phyloP scores from a whole-genome alignment of 768 basidiomycete species.

The Terana coerulea region DNA sequence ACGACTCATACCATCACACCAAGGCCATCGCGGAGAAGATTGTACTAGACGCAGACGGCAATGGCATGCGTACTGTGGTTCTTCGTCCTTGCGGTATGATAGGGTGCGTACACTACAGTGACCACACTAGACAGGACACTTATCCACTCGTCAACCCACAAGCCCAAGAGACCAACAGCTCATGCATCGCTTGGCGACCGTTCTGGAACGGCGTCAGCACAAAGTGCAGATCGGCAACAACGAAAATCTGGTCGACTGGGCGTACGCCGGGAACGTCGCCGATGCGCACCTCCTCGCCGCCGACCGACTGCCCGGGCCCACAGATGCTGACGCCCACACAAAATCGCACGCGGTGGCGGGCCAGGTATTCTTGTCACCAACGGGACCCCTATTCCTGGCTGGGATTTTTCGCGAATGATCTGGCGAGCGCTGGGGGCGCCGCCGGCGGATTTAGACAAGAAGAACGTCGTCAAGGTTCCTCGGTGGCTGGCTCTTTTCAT shows the following conservation, averaged over 20 bases:
- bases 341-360: constrained; percentile 37
- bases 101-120: constrained; percentile 30
- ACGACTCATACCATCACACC: constrained; percentile 47
- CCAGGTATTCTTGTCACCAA: constrained; percentile 51
- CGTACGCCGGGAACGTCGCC: constrained; percentile 50
- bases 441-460: constrained; percentile 12
- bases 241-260: constrained; percentile 45
- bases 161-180: constrained; percentile 45
- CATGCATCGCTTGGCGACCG: constrained; percentile 35
- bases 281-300: constrained; percentile 48
- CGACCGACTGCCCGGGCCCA: constrained; percentile 32
- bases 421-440: constrained; percentile 30
- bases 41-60: constrained; percentile 36
- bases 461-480: constrained; percentile 28
- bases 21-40: constrained; percentile 45
- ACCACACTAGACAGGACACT: neutral
- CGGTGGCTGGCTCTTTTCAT: constrained; percentile 31
- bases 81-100: constrained; percentile 51
- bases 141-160: neutral
- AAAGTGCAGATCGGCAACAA: constrained; percentile 47
- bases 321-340: constrained; percentile 17
- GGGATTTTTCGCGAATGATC: constrained; percentile 43
- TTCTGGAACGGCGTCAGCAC: constrained; percentile 40
- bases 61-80: constrained; percentile 42
- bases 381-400: constrained; percentile 47